phyloP scores from a whole-genome alignment of 768 basidiomycete species.

The Hericium rajendrae region DNA sequence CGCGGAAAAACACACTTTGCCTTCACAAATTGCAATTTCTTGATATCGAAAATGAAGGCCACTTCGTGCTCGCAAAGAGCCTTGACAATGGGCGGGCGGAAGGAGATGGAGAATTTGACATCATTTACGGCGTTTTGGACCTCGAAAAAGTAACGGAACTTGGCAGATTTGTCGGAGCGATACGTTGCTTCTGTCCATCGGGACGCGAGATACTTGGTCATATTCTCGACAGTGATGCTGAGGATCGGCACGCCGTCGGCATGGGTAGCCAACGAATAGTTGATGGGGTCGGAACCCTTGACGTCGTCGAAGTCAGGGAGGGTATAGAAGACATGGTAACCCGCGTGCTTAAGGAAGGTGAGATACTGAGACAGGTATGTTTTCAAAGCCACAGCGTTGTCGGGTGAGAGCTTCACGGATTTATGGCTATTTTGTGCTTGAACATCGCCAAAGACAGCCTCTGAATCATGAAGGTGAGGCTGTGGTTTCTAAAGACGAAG shows the following conservation, averaged over 20 bases:
- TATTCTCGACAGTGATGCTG: neutral
- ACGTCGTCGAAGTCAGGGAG: constrained; percentile 16
- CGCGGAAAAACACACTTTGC: neutral
- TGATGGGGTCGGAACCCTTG: constrained; percentile 6
- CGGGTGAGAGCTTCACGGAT: no score
- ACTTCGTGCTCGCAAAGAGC: constrained; percentile 21
- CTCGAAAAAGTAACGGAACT: neutral
- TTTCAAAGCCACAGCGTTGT: no score
- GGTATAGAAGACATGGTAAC: constrained; percentile 12
- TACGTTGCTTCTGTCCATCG: neutral
- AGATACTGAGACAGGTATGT: constrained; percentile 6
- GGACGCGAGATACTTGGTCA: neutral
- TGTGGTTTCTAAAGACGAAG: no score
- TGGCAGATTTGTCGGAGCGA: neutral
- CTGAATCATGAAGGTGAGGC: no score
- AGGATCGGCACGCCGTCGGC: neutral
- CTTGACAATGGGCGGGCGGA: constrained; percentile 19
- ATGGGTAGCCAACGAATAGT: constrained; percentile 7
- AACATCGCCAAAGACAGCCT: no score
- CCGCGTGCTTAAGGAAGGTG: constrained; percentile 7
- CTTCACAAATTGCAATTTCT: constrained; percentile 13
- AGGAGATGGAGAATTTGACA: constrained; percentile 16
- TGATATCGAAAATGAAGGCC: constrained; percentile 18
- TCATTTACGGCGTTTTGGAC: constrained; percentile 3
- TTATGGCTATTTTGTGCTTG: no score